Base-by-base conservation (phyloP, 148 eudicot genomes). In the Tetragonia tetragonoides region DNA sequence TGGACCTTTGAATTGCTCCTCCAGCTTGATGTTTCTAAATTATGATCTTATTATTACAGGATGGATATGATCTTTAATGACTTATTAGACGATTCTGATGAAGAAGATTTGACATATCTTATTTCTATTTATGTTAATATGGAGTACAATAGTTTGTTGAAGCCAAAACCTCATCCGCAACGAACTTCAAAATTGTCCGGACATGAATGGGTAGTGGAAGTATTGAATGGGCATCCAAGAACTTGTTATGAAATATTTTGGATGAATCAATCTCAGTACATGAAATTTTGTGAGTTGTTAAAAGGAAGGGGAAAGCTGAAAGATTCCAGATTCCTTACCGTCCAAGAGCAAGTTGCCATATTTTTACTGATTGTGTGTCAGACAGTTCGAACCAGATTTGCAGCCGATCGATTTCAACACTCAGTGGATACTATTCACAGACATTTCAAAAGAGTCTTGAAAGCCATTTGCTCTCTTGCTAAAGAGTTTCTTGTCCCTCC, bases 191-290 rank as follows among this genome's bases (percentile, higher is more conserved):
- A 28, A 28, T 28, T 28, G 34, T 28, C 34, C 70, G 70, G 70
- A 3, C 23, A 17, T 39, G 44, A 66, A 69, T 72, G 3, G 51
- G 42, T 72, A 40, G 12, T 70, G 24, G 62, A 72, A 7, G 24
- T 73, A 34, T 20, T 73, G 20, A 73, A 73, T 40, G 76, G 64
- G 39, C 76, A 57, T 39, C 76, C 18, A 20, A 59, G 76, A 60
- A 24, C 38, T 73, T 73, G 34, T 28, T 28, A 28, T 28, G 34
- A 28, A 28, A 28, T 28, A 28, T 28, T 28, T 34, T 49, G 37
- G 16, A 39, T 73, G 75, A 61, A 18, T 8, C 37, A 37, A 1
- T 3, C 41, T 4, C 12, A 53, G 9, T 73, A 54, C 34, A 60
- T 74, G 11, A 61, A 10, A 21, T 39, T 74, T 49, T 74, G 76